Evolutionary conservation across 768 basidiomycete genomes (phyloP), one percentile per base, ranked within the genome.

Genomic region (Pilatotrama ljubarskyi): DNA sequence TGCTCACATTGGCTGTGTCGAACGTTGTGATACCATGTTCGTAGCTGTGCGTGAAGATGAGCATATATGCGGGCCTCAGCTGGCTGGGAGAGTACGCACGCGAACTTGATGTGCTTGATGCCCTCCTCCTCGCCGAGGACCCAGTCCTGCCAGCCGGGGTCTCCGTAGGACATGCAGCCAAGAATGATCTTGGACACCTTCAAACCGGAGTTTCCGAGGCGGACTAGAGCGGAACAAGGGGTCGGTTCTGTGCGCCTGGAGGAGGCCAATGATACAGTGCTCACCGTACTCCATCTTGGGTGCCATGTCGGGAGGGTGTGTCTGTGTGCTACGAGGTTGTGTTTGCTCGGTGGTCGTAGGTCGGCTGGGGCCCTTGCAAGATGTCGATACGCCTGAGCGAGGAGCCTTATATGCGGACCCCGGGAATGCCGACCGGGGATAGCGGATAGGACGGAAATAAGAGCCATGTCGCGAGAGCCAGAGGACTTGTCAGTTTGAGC

Each of bases 11-110:
- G 0, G 73, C 74, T 17, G 74, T 78, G 65, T 75, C 75, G 58
- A 76, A 78, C 0, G 76, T 76, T 48, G 72, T 72, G 61, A 79
- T 77, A 10, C 79, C 79, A 25, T 71, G 68, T 3, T 79, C 78
- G 49, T 74, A 80, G 1, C 75, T 76, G 57, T 2, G 1, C 15
- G 3, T 55, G n/a, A 25, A 29, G 22, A 18, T 17, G 24, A 26
- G 11, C 1, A 25, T n/a, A 17, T 15, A 44, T 8, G 15, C 10
- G 11, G 13, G 24, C 32, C 9, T 48, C 36, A 3, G 25, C 4
- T 11, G 26, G 10, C 8, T 41, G 11, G 2, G 6, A 22, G 53
- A 2, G 17, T 5, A 67, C 77, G 53, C 64, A 80, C 62, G 80
- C 80, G 8, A 64, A 72, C 68, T 80, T 78, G 69, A 80, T 71